A percentile compares a stretch with the other conserved stretches of the same genome.
Conservation (phyloP, 1,139 yeast species). For the Diutina neorugosa region DNA sequence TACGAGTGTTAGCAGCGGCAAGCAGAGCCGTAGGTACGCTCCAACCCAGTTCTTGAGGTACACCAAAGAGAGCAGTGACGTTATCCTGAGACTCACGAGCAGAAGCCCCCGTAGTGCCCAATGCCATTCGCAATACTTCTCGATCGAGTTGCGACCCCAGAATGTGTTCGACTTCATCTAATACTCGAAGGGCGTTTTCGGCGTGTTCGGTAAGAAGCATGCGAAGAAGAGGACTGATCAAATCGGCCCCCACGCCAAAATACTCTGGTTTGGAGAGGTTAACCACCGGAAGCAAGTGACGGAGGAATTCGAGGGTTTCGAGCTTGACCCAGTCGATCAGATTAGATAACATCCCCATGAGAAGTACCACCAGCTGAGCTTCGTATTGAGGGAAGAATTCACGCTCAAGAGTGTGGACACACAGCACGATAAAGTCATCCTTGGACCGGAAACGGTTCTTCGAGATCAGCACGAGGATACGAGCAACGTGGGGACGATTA, state of each 20-base stretch:
- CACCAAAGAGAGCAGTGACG: conserved; percentile 84
- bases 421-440: conserved; percentile 76
- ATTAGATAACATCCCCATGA: conserved; percentile 72
- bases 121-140: conserved; percentile 81
- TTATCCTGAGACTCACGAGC: conserved; percentile 72
- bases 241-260: conserved; percentile 86
- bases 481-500: conserved; percentile 48
- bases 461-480: conserved; percentile 66
- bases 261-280: conserved; percentile 73
- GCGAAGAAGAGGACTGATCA: conserved; percentile 80
- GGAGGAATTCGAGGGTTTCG: conserved; percentile 69
- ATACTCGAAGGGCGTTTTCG: conserved; percentile 75
- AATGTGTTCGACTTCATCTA: conserved; percentile 77
- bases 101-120: conserved; percentile 57
- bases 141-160: conserved; percentile 86
- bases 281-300: conserved; percentile 62
- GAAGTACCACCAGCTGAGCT: conserved; percentile 61
- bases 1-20: conserved; percentile 77
- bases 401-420: conserved; percentile 53
- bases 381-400: conserved; percentile 67
- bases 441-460: conserved; percentile 77
- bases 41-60: conserved; percentile 98
- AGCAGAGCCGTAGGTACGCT: conserved; percentile 91
- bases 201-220: conserved; percentile 79
- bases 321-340: conserved; percentile 64